These are phyloP conservation scores for Decorospora gaudefroyi DNA, from an alignment of 2,329 filamentous ascomycete genomes.

Conservation along the genomic window DNA sequence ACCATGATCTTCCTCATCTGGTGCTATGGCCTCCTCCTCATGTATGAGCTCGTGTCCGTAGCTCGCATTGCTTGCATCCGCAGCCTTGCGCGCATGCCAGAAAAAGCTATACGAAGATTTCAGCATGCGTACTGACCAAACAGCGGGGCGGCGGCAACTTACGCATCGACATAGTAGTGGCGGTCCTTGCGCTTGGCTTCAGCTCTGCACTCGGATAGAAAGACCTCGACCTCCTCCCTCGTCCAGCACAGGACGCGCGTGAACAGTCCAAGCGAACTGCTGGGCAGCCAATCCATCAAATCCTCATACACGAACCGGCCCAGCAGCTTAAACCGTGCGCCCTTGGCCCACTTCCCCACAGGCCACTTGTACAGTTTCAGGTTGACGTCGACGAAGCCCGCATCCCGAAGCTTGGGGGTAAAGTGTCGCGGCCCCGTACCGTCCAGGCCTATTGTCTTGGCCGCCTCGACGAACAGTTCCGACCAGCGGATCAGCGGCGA, in stretches of 20 bases:
- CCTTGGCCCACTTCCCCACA: conserved; percentile 39
- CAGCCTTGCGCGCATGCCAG: conserved; percentile 34
- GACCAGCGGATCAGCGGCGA: conserved; percentile 38
- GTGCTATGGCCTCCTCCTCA: conserved; percentile 32
- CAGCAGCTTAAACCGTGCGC: conserved; percentile 35
- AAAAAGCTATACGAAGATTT: conserved; percentile 27
- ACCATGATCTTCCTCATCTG: conserved; percentile 24
- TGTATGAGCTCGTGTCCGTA: conserved; percentile 17
- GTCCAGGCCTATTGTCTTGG: conserved; percentile 44
- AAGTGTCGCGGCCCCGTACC: conserved; percentile 49
- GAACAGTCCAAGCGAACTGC: conserved; percentile 34
- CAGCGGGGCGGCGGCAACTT: conserved; percentile 2
- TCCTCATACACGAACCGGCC: conserved; percentile 36
- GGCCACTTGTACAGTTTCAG: conserved; percentile 42
- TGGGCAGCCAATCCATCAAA: conserved; percentile 35
- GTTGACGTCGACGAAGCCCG: conserved; percentile 37
- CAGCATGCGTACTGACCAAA: neutral
- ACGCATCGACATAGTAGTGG: conserved; percentile 37
- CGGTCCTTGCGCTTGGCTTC: conserved; percentile 34
- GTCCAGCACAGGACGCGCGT: conserved; percentile 37
- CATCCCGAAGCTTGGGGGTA: conserved; percentile 26
- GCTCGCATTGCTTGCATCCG: conserved; percentile 1
- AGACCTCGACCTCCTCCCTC: conserved; percentile 36
- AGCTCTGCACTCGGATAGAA: conserved; percentile 33
- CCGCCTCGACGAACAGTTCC: conserved; percentile 32